Base-by-base conservation (phyloP, 768 basidiomycete genomes). In the Podaxis rugospora region DNA sequence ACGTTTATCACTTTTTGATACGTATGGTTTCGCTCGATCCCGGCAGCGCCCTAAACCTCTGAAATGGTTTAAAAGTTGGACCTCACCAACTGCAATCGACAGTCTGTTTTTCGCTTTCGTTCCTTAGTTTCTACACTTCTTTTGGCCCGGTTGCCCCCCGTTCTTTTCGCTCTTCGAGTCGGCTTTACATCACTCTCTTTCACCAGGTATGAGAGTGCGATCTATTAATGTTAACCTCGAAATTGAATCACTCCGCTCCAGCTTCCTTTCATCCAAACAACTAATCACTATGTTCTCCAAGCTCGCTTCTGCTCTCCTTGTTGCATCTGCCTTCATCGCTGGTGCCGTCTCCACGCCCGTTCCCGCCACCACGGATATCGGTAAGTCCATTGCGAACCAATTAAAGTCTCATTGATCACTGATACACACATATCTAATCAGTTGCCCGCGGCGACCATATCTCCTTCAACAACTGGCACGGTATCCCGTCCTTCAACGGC, bases 391-490 rank as follows among this genome's bases (percentile, higher is more conserved):
- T 39, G 9, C 52, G 3, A 36, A 5, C 21, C 2, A 6, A 52
- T 52, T 23, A 21, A 44, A 14, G 28, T 5, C 35, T 54, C 35
- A 52, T 36, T 21, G 21, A 10, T 25, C 25, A 44, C 18, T 44
- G 14, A 44, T 44, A 14, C 18, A 44, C 18, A n/a, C 5, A 54
- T 54, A 54, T 54, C 36, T 53, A 21, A 36, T 21, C 51, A 58
- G 57, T 40, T 16, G 1, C 57, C 35, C 60, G 60, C 16, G 37
- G 18, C n/a, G 13, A 25, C n/a, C 49, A 36, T 25, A 39, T 56
- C 55, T 74, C 74, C 32, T 75, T 77, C 67, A 69, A 76, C 69
- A 62, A 72, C 65, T 76, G 74, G 71, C 69, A 68, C 55, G 75
- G 75, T 10, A 62, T 69, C 53, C 59, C 65, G 13, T 73, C 74